These are phyloP conservation scores for Neonectria faginata DNA, from an alignment of 2,329 filamentous ascomycete genomes.

Conservation along the genomic window DNA sequence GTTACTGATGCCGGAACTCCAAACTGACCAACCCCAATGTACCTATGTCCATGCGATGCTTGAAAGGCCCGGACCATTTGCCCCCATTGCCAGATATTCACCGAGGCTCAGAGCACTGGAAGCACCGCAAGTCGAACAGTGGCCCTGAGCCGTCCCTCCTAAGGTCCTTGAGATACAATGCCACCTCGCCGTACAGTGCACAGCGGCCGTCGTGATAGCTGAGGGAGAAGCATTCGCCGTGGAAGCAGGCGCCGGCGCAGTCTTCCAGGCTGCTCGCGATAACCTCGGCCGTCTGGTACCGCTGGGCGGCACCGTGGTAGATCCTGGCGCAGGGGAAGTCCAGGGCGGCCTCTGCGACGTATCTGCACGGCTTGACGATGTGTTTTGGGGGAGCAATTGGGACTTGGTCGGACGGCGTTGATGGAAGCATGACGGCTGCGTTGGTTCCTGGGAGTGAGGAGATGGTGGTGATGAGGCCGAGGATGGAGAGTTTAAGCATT, in stretches of 20 bases:
- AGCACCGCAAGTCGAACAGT: constrained; percentile 15
- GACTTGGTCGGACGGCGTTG: neutral
- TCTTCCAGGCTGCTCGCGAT: neutral
- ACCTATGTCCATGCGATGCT: neutral
- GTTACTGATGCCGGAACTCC: neutral
- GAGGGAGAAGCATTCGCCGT: neutral
- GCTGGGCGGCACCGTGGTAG: neutral
- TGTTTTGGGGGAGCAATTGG: neutral
- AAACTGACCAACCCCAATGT: neutral
- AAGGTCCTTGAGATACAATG: constrained; percentile 9
- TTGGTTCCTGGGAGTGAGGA: constrained; percentile 2
- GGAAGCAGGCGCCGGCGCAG: constrained; percentile 10
- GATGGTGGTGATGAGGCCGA: neutral
- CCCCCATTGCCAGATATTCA: neutral
- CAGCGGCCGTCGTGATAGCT: constrained; percentile 2
- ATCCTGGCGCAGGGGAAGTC: constrained; percentile 14
- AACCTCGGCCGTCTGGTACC: constrained; percentile 1
- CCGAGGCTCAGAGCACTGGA: neutral
- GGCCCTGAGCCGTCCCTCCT: neutral
- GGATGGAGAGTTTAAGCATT: neutral
- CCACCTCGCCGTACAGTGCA: constrained; percentile 7
- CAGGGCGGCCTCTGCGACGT: constrained; percentile 2
- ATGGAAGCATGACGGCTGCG: neutral
- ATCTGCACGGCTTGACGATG: constrained; percentile 1
- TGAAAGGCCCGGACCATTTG: neutral